A percentile compares a stretch with the other conserved stretches of the same genome.
Conservation (phyloP, 179 eudicot species). For the Nepenthes alata region DNA sequence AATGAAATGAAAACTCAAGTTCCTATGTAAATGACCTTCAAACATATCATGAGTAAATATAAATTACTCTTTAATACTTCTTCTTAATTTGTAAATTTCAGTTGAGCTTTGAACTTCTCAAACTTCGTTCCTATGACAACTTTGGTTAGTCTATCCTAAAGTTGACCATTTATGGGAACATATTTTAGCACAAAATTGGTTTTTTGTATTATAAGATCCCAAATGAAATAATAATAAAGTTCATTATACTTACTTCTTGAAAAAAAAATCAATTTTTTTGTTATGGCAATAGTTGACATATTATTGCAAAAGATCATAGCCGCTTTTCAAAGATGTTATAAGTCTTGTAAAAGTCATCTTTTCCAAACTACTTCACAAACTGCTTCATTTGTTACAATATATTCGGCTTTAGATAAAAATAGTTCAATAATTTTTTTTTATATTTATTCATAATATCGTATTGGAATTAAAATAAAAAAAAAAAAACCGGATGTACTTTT, state of each 20-base stretch:
- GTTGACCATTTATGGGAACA: neutral
- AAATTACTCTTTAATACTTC: neutral
- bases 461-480: neutral
- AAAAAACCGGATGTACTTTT: neutral
- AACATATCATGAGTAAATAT: too few species aligned
- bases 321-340: neutral
- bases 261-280: constrained; percentile 2
- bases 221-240: neutral
- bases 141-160: neutral
- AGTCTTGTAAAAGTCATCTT: neutral
- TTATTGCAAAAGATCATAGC: neutral
- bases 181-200: neutral
- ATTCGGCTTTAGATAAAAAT: constrained; percentile 6
- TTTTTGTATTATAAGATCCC: too few species aligned
- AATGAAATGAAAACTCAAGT: too few species aligned
- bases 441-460: neutral
- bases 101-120: neutral
- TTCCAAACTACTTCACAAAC: constrained; percentile 3
- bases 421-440: constrained; percentile 2
- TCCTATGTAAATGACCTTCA: too few species aligned
- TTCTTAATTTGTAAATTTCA: neutral
- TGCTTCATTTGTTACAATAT: constrained; percentile 3
- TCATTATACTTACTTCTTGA: neutral
- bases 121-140: neutral
- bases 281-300: constrained; percentile 5